Evolutionary conservation across 164 flowering plant species (phyloP).

Genomic region (Kalanchoe fedtschenkoi): DNA sequence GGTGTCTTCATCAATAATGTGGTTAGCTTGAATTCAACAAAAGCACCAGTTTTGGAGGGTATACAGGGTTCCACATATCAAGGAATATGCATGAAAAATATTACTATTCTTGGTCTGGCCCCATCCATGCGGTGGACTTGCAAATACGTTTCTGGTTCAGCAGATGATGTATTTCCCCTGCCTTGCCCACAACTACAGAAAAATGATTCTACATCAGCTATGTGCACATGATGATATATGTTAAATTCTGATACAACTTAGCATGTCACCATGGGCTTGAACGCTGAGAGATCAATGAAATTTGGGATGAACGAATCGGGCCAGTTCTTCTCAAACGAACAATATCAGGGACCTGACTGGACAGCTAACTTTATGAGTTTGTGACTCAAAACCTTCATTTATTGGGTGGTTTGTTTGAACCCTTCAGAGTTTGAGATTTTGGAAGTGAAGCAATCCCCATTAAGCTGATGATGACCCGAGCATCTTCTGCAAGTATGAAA

Average conservation of each 20-base stretch:
- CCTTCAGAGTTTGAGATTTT: background rate
- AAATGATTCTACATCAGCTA: conserved; percentile 21
- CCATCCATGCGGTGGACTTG: conserved; percentile 61
- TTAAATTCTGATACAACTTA: background rate
- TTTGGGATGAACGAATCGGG: too few relatives aligned
- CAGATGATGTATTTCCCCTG: conserved; percentile 41
- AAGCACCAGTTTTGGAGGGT: conserved; percentile 60
- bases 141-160: conserved; percentile 53
- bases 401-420: background rate
- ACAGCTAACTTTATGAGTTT: background rate
- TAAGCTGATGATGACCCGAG: background rate
- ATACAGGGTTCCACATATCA: conserved; percentile 56
- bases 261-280: too few relatives aligned
- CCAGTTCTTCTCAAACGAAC: too few relatives aligned
- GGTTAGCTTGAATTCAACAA: conserved; percentile 41
- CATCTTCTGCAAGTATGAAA: background rate
- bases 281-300: background rate
- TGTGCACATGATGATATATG: background rate
- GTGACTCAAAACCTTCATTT: background rate
- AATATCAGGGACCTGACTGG: background rate
- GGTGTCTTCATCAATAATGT: conserved; percentile 61
- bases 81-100: conserved; percentile 60
- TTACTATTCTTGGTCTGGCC: conserved; percentile 44
- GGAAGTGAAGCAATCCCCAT: background rate
- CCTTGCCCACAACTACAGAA: conserved; percentile 62